Conservation (phyloP, 1,139 yeast species). For the Pichia sp. region DNA sequence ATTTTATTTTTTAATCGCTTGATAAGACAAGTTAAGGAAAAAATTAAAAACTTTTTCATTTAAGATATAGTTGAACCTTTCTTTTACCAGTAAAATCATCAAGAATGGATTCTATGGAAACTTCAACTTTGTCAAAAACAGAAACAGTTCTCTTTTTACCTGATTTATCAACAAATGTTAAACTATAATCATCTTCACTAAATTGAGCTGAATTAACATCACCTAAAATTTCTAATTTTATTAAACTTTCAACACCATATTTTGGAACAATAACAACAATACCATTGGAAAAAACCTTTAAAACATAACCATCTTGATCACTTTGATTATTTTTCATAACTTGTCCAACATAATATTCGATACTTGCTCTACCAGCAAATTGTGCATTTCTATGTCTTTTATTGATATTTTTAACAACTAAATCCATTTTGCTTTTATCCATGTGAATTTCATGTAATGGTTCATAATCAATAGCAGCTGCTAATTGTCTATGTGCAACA, state of each 20-base stretch:
- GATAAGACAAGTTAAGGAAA: no score
- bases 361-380: constrained; percentile 97
- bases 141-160: constrained; percentile 47
- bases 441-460: constrained; percentile 74
- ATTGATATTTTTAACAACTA: constrained; percentile 83
- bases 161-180: constrained; percentile 46
- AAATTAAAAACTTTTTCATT: constrained; percentile 25
- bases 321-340: constrained; percentile 76
- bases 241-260: constrained; percentile 93
- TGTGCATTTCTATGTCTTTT: constrained; percentile 96
- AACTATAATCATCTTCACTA: constrained; percentile 71
- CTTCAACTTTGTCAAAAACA: constrained; percentile 82
- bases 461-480: constrained; percentile 95
- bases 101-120: constrained; percentile 71
- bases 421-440: constrained; percentile 86
- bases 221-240: constrained; percentile 70
- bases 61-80: constrained; percentile 70
- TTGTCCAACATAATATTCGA: constrained; percentile 97
- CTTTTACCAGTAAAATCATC: constrained; percentile 92
- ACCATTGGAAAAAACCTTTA: constrained; percentile 91
- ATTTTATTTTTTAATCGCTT: neutral
- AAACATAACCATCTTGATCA: constrained; percentile 82
- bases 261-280: constrained; percentile 94
- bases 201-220: constrained; percentile 60
- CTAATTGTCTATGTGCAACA: constrained; percentile 94